Base-by-base conservation (phyloP, 129 eudicot species). In the Flaveria bidentis region DNA sequence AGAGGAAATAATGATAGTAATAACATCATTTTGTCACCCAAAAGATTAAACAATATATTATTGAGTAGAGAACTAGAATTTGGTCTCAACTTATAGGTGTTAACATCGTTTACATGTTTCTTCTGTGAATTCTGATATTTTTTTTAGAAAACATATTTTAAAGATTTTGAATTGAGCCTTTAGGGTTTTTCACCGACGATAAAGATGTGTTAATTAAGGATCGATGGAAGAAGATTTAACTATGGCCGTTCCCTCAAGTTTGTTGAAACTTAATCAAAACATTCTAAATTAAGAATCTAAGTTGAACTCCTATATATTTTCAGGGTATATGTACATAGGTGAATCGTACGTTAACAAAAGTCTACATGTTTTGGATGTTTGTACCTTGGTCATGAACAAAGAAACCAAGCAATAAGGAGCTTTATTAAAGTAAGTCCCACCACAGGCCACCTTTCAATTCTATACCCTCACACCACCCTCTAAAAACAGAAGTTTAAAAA, bases 21-120 rank as follows among this genome's bases (percentile, higher is more conserved):
- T 45, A 78, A 9, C 63, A 47, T 51, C 12, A 2, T 70, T 33
- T 33, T 69, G 77, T 75, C 62, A 71, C 73, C 76, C 20, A 67
- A 76, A 75, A 44, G 79, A 51, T 20, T 44, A 66, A 42, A 78
- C 68, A 57, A 72, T 51, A 39, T 63, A 39, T 63, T 63, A 72
- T 79, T 71, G 67, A 65, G 53, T 73, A 64, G 79, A 72, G 58
- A 64, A 72, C 66, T 58, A 72, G 58, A 79, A 79, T 72, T n/a
- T 66, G 56, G 68, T 46, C 50, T 51, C 74, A 64, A 52, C 23
- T 28, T 49, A 16, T 71, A 33, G 82, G 64, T 61, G 73, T 71
- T 63, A 33, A 63, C 71, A 25, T 67, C 52, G 67, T 39, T 69
- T 55, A n/a, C n/a, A 67, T 67, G 68, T 55, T 75, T 41, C 11